Evolutionary conservation across 2,329 filamentous ascomycete species (phyloP).

Genomic region (Dactylellina parvicollis): DNA sequence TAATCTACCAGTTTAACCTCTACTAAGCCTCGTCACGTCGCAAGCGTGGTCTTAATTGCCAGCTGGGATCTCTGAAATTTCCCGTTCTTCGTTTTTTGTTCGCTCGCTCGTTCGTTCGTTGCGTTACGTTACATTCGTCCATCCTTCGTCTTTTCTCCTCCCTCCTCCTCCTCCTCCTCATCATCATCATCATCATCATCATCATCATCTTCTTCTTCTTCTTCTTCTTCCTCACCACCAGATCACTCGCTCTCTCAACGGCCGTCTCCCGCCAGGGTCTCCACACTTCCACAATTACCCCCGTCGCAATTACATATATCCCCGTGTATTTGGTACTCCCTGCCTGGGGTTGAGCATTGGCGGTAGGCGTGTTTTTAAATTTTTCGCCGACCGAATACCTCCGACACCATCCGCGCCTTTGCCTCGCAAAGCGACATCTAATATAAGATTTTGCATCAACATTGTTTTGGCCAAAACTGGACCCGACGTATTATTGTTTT

Average conservation of each 20-base stretch:
- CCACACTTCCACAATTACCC: slow-evolving; percentile 24
- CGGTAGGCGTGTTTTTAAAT: slow-evolving; percentile 4
- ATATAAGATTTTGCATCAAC: slow-evolving; percentile 5
- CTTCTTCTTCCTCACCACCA: slow-evolving; percentile 3
- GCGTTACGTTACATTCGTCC: background rate
- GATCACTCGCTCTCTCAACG: background rate
- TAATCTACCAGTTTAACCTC: too few species aligned
- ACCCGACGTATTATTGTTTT: background rate
- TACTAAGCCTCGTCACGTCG: too few species aligned
- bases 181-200: background rate
- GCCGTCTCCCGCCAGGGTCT: slow-evolving; percentile 22
- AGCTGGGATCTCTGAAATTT: too few species aligned
- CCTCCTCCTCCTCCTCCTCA: too few species aligned
- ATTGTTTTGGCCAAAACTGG: background rate
- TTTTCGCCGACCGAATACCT: slow-evolving; percentile 23
- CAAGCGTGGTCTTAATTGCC: too few species aligned
- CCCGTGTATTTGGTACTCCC: background rate
- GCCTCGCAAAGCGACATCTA: background rate
- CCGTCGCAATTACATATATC: background rate
- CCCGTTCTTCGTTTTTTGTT: too few species aligned
- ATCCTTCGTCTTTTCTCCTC: background rate
- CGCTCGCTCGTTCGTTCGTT: too few species aligned
- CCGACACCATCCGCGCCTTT: slow-evolving; percentile 4
- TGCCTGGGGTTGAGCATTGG: too few species aligned
- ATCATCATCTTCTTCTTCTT: background rate